phyloP scores from a whole-genome alignment of 352 stramenopile genomes.

The Globisporangium mamillatum region DNA sequence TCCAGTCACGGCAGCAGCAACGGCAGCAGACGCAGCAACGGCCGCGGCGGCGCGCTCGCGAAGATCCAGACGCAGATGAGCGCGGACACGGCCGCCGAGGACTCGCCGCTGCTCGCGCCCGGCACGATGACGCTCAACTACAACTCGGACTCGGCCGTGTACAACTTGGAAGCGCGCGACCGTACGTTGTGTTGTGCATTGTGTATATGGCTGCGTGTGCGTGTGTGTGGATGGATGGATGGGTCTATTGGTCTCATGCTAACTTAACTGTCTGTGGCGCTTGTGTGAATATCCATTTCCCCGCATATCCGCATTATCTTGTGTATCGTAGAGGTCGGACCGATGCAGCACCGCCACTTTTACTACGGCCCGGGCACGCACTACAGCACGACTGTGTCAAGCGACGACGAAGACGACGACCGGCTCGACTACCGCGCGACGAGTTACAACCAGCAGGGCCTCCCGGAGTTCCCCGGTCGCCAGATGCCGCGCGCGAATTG shows the following conservation, averaged over 20 bases:
- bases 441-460: conserved; percentile 31
- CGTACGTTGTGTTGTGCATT: conserved; percentile 11
- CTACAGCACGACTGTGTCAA: conserved; percentile 42
- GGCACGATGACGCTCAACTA: conserved; percentile 69
- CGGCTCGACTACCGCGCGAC: conserved; percentile 43
- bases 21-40: conserved; percentile 3
- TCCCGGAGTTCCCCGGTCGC: conserved; percentile 14
- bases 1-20: conserved; percentile 4
- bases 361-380: conserved; percentile 56
- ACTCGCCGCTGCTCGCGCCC: conserved; percentile 47
- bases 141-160: conserved; percentile 84
- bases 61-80: conserved; percentile 23
- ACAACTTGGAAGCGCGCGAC: conserved; percentile 42
- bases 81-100: conserved; percentile 22
- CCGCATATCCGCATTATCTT: no score
- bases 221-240: background rate
- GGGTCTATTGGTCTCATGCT: background rate
- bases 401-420: conserved; percentile 39
- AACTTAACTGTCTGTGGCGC: background rate
- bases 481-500: conserved; percentile 60
- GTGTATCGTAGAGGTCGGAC: conserved; percentile 8
- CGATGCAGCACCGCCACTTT: conserved; percentile 45
- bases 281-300: background rate
- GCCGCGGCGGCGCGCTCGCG: conserved; percentile 10
- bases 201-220: background rate